Base-by-base conservation (phyloP, 345 rosid species). In the Gossypium arboreum region DNA sequence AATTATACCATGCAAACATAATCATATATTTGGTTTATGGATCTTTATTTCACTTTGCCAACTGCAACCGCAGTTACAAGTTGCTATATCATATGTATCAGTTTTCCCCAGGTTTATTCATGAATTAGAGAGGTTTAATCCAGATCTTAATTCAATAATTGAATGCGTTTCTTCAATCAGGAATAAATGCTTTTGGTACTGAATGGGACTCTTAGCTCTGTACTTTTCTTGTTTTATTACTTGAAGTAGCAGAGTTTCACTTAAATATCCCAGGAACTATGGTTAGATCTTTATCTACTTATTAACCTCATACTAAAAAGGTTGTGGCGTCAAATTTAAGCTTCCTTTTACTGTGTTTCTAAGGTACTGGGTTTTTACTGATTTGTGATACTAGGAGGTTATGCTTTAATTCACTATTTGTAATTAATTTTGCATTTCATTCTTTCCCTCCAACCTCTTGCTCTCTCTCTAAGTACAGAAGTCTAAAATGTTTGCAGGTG, bases 221-320 rank as follows among this genome's bases (percentile, higher is more conserved):
- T 18, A 41, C 43, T 12, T 67, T 59, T 43, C 71, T 54, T 75
- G 79, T 20, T 75, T 69, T 59, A 50, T 75, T 39, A 5, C 62
- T 68, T 79, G 55, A 54, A 11, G 29, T 73, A 12, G 29, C 55
- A 62, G 83, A 74, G 64, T 74, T 67, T 62, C 55, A 47, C 39
- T 71, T 24, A 4, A 25, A 25, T 3, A 22, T 71, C 62, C 62
- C 55, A 22, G 47, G 50, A 43, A 25, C 29, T 52, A 34, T 13
- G 68, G 72, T 71, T 43, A 50, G 34, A 22, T 67, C 51, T 71
- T 64, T 54, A 63, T 29, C 12, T 29, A 18, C n/a, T 70, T 52
- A 50, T 24, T 55, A 12, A 68, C 79, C 22, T 34, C 71, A 0
- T 25, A 39, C 24, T 44, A 12, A 22, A 34, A 58, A 22, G 9